Conservation (phyloP, 2,329 filamentous ascomycete species). For the Apiospora sp. region DNA sequence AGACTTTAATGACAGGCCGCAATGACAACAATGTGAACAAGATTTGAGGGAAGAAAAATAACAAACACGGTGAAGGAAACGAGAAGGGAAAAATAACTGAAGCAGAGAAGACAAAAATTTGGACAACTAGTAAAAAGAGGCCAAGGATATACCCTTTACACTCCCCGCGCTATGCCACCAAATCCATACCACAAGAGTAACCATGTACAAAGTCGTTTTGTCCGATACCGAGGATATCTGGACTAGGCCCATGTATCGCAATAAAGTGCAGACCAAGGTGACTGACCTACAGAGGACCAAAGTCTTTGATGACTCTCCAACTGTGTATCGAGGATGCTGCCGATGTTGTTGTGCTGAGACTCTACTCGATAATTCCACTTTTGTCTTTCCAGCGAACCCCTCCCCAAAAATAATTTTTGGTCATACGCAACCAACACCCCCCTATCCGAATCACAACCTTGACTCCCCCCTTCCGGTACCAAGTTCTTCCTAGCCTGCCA, state of each 20-base stretch:
- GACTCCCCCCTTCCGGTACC: slow-evolving; percentile 45
- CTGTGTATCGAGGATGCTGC: slow-evolving; percentile 22
- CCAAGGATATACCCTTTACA: slow-evolving; percentile 45
- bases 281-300: slow-evolving; percentile 17
- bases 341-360: slow-evolving; percentile 16
- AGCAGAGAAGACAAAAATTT: slow-evolving; percentile 35
- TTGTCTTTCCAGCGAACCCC: slow-evolving; percentile 52
- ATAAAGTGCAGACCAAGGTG: slow-evolving; percentile 23
- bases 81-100: slow-evolving; percentile 36
- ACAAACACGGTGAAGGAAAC: slow-evolving; percentile 34
- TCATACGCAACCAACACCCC: slow-evolving; percentile 40
- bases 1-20: slow-evolving; percentile 32
- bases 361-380: slow-evolving; percentile 36
- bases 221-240: slow-evolving; percentile 29
- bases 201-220: slow-evolving; percentile 41
- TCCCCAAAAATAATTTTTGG: slow-evolving; percentile 43
- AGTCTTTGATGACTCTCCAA: slow-evolving; percentile 2
- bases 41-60: slow-evolving; percentile 30
- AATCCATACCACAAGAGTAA: slow-evolving; percentile 40
- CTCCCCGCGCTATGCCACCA: slow-evolving; percentile 47
- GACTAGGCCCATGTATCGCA: slow-evolving; percentile 39
- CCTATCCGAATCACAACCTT: slow-evolving; percentile 42
- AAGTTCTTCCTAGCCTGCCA: slow-evolving; percentile 53
- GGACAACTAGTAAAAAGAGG: slow-evolving; percentile 39
- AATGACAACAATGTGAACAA: slow-evolving; percentile 25